Conservation (phyloP, 495 filamentous ascomycete genomes). For the Glutinoglossum americanum region DNA sequence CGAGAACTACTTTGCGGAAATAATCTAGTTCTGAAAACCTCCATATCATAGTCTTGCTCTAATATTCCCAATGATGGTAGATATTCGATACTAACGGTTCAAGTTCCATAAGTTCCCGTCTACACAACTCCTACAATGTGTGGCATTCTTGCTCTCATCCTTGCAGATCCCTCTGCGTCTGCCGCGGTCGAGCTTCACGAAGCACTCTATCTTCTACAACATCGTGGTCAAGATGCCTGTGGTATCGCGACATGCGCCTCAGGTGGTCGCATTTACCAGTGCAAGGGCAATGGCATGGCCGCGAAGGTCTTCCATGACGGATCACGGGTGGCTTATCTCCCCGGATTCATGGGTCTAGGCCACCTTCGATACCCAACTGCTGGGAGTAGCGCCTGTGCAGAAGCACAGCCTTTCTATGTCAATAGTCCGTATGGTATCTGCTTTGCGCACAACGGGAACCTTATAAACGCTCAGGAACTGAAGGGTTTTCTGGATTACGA, state of each 20-base stretch:
- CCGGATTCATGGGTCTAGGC: constrained; percentile 74
- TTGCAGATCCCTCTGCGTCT: constrained; percentile 39
- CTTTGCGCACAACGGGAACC: constrained; percentile 67
- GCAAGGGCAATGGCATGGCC: constrained; percentile 86
- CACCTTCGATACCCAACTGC: constrained; percentile 86
- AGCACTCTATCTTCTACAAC: constrained; percentile 71
- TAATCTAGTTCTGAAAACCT: neutral
- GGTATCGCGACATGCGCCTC: constrained; percentile 63
- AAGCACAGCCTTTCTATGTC: constrained; percentile 81
- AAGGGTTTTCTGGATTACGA: constrained; percentile 63
- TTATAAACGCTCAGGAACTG: constrained; percentile 77
- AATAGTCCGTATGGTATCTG: constrained; percentile 71
- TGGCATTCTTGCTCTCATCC: constrained; percentile 66
- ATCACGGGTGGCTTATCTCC: constrained; percentile 51
- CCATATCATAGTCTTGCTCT: neutral
- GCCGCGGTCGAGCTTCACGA: constrained; percentile 74
- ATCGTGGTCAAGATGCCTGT: constrained; percentile 77
- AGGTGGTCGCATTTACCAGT: constrained; percentile 67
- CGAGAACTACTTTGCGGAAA: neutral
- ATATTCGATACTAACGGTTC: too few species aligned
- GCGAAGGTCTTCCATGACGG: constrained; percentile 71
- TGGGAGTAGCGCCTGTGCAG: constrained; percentile 60
- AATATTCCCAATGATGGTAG: neutral
- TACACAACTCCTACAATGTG: constrained; percentile 70
- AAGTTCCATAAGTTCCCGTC: neutral